phyloP scores from a whole-genome alignment of 106 monocot species.

The Dendrobium catenatum region DNA sequence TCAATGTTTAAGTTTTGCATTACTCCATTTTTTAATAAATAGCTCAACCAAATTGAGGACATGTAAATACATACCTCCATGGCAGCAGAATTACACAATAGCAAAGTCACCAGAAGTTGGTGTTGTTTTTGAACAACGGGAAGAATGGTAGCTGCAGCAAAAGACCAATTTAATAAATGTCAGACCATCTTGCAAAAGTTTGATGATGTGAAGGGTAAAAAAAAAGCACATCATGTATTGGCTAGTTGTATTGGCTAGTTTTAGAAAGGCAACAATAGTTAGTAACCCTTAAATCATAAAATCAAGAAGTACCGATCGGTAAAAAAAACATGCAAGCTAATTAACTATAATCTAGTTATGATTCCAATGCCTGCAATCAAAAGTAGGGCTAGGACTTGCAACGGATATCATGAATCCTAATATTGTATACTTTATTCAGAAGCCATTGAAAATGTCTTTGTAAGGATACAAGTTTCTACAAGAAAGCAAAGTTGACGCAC shows the following conservation, averaged over 20 bases:
- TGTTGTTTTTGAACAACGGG: conserved; percentile 99
- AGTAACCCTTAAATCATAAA: neutral
- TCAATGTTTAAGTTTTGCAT: neutral
- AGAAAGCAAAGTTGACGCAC: too few relatives aligned
- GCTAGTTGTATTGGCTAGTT: neutral
- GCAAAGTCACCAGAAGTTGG: conserved; percentile 92
- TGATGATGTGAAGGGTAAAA: neutral
- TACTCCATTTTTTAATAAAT: neutral
- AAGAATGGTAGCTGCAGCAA: conserved; percentile 60
- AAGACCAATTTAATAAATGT: conserved; percentile 6
- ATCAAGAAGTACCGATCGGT: neutral
- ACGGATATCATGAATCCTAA: too few relatives aligned
- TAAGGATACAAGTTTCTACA: too few relatives aligned
- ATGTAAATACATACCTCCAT: conserved; percentile 66
- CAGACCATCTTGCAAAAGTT: neutral
- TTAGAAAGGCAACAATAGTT: neutral
- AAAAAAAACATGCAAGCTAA: neutral
- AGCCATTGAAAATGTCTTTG: too few relatives aligned
- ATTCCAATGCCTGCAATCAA: too few relatives aligned
- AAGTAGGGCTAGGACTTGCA: too few relatives aligned
- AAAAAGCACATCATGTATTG: neutral
- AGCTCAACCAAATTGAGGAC: neutral
- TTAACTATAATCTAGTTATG: neutral
- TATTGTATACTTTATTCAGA: too few relatives aligned
- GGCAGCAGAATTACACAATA: conserved; percentile 86